Percentiles rank a stretch among this genome's conserved stretches.
Evolutionary conservation across 352 stramenopile species (phyloP).

Genomic region (Phytophthora quininea): DNA sequence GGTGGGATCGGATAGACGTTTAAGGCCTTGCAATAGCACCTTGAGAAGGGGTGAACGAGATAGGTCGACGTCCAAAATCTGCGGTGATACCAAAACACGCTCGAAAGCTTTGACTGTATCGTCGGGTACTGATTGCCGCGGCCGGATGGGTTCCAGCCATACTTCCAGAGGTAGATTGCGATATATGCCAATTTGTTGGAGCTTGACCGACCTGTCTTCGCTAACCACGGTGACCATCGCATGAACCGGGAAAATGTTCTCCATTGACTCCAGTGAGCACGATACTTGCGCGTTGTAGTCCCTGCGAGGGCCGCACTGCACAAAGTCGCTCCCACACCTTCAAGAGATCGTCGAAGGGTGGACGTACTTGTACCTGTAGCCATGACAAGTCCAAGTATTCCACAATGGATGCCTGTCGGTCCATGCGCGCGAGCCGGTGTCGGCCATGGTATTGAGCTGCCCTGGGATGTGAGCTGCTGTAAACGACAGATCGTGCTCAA

Average conservation of each 20-base stretch:
- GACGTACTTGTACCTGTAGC: slow-evolving; percentile 8
- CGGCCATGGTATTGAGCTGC: slow-evolving; percentile 19
- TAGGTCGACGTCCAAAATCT: slow-evolving; percentile 4
- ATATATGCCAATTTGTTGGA: slow-evolving; percentile 8
- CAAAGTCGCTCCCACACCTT: slow-evolving; percentile 15
- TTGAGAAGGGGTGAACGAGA: background rate
- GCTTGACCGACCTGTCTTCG: background rate
- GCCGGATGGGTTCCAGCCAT: slow-evolving; percentile 6
- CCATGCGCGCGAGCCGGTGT: slow-evolving; percentile 24
- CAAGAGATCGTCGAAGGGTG: slow-evolving; percentile 30
- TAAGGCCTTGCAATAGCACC: slow-evolving; percentile 21
- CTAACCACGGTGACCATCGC: slow-evolving; percentile 20
- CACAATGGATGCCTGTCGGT: background rate
- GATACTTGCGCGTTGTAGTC: slow-evolving; percentile 19
- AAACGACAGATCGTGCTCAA: slow-evolving; percentile 22
- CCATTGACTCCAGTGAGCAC: slow-evolving; percentile 20
- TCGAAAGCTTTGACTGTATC: slow-evolving; percentile 22
- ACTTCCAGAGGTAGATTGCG: slow-evolving; percentile 25
- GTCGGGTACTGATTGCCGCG: slow-evolving; percentile 23
- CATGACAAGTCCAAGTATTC: slow-evolving; percentile 21
- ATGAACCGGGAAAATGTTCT: slow-evolving; percentile 15
- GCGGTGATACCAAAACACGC: slow-evolving; percentile 24
- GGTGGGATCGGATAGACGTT: slow-evolving; percentile 6
- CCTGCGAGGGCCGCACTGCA: slow-evolving; percentile 10
- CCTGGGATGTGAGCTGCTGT: slow-evolving; percentile 25